These are phyloP conservation scores for Cairneyella variabilis DNA, from an alignment of 495 filamentous ascomycete species.

Conservation along the genomic window DNA sequence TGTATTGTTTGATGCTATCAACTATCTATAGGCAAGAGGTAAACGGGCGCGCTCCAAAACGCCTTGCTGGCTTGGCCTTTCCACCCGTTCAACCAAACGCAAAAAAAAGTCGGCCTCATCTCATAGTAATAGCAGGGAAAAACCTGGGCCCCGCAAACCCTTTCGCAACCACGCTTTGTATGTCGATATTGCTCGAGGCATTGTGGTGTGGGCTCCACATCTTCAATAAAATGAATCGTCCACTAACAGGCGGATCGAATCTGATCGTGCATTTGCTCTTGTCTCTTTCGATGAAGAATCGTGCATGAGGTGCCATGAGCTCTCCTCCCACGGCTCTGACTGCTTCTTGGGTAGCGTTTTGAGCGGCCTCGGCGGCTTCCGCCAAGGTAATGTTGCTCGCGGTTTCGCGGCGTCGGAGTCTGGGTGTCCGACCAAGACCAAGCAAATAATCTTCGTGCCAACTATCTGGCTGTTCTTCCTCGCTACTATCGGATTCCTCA, in stretches of 20 bases:
- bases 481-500: slow-evolving; percentile 47
- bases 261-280: slow-evolving; percentile 82
- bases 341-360: slow-evolving; percentile 50
- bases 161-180: slow-evolving; percentile 73
- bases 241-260: slow-evolving; percentile 86
- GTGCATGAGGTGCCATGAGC: slow-evolving; percentile 65
- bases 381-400: slow-evolving; percentile 39
- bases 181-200: slow-evolving; percentile 66
- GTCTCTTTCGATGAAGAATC: slow-evolving; percentile 72
- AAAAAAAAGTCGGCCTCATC: too few species aligned
- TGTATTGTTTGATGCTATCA: too few species aligned
- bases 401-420: slow-evolving; percentile 27
- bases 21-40: too few species aligned
- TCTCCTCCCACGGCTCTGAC: slow-evolving; percentile 49
- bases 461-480: slow-evolving; percentile 29
- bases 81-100: too few species aligned
- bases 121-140: slow-evolving; percentile 56
- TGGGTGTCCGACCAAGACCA: slow-evolving; percentile 3
- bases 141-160: slow-evolving; percentile 81
- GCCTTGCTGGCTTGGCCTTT: too few species aligned
- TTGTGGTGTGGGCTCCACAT: slow-evolving; percentile 68
- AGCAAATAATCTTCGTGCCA: slow-evolving; percentile 28
- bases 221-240: slow-evolving; percentile 76
- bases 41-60: too few species aligned
- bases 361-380: slow-evolving; percentile 47